Evolutionary conservation across 2,329 filamentous ascomycete species (phyloP).

Genomic region (Metarhizium sp.): DNA sequence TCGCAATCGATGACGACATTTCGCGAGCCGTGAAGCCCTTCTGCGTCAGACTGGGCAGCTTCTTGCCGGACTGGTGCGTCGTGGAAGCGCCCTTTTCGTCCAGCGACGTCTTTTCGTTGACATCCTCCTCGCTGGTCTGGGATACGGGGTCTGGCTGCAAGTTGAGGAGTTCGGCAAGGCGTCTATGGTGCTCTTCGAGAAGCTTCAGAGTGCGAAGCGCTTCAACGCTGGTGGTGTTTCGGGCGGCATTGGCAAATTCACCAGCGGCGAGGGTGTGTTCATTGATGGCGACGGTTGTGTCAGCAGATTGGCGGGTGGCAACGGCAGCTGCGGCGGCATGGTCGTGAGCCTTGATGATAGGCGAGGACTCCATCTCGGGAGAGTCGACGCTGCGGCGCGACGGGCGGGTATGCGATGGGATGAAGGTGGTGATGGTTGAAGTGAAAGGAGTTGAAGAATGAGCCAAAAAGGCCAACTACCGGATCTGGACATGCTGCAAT

Average conservation of each 20-base stretch:
- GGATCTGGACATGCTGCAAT: not conserved
- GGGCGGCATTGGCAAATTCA: constrained; percentile 79
- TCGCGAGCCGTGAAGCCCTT: constrained; percentile 54
- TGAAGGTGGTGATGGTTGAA: not conserved
- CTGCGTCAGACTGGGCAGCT: constrained; percentile 24
- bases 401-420: not conserved
- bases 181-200: constrained; percentile 79
- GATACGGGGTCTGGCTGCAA: constrained; percentile 43
- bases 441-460: not conserved
- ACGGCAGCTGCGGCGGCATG: constrained; percentile 82
- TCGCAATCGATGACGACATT: constrained; percentile 74
- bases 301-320: constrained; percentile 60
- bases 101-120: constrained; percentile 9
- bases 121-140: constrained; percentile 18
- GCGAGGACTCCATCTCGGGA: constrained; percentile 26
- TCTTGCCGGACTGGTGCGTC: constrained; percentile 4
- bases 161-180: constrained; percentile 72
- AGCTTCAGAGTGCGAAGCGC: constrained; percentile 76
- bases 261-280: constrained; percentile 83
- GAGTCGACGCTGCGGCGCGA: not conserved
- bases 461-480: not conserved
- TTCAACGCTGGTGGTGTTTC: constrained; percentile 56
- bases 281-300: constrained; percentile 74
- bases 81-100: constrained; percentile 18
- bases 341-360: constrained; percentile 62